phyloP scores from a whole-genome alignment of 2,329 filamentous ascomycete species.

The Sclerotinia spermophila region DNA sequence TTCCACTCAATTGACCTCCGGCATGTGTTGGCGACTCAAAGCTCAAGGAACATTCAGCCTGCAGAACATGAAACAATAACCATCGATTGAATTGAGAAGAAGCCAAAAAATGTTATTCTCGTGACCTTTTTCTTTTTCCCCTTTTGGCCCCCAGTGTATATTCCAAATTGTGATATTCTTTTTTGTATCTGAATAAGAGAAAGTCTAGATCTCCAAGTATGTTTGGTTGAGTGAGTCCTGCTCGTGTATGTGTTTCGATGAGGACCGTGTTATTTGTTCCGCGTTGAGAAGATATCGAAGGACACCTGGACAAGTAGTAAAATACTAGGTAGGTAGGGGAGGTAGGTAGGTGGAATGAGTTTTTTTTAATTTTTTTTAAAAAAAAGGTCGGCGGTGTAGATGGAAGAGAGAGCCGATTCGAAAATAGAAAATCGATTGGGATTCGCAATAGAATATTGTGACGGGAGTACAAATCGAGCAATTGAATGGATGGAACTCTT shows the following conservation, averaged over 20 bases:
- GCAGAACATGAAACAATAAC: slow-evolving; percentile 35
- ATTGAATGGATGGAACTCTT: background rate
- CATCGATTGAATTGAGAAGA: slow-evolving; percentile 26
- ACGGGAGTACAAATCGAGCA: background rate
- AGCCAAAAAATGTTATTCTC: slow-evolving; percentile 19
- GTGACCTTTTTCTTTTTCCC: background rate
- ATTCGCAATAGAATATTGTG: background rate
- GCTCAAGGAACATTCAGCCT: slow-evolving; percentile 30
- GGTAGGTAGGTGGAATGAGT: background rate
- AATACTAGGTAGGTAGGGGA: background rate
- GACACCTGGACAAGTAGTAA: background rate
- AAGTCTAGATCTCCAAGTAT: slow-evolving; percentile 11
- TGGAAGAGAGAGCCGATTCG: background rate
- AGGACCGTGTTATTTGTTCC: background rate
- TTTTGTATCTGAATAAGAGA: background rate
- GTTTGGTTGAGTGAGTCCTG: slow-evolving; percentile 3
- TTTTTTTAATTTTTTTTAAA: no score
- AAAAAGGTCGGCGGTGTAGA: background rate
- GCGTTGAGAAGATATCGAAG: slow-evolving; percentile 8
- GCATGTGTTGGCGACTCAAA: slow-evolving; percentile 36
- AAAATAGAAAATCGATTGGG: background rate
- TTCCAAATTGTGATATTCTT: slow-evolving; percentile 1
- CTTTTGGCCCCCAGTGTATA: background rate
- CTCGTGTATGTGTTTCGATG: slow-evolving; percentile 1
- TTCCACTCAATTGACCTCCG: slow-evolving; percentile 30